These are phyloP conservation scores for Clitopilus passeckerianus DNA, from an alignment of 768 basidiomycete species.

Conservation along the genomic window DNA sequence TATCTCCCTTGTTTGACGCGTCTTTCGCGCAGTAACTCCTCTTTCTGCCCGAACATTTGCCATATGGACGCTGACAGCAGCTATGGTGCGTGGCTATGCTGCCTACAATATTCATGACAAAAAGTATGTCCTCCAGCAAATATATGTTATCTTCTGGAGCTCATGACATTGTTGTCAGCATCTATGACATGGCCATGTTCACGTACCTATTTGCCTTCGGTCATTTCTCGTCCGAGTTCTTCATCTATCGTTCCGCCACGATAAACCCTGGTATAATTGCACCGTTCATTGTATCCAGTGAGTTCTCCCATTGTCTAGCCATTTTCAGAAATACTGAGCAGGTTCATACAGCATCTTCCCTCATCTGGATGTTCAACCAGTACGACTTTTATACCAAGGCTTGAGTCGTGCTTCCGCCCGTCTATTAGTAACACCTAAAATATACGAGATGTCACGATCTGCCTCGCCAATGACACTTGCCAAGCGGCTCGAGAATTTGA, in stretches of 20 bases:
- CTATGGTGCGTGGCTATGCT: slow-evolving; percentile 78
- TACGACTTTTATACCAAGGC: slow-evolving; percentile 72
- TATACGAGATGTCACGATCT: background rate
- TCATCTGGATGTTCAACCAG: slow-evolving; percentile 84
- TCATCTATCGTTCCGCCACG: slow-evolving; percentile 76
- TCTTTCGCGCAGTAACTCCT: slow-evolving; percentile 57
- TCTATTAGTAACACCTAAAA: background rate
- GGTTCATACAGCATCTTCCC: slow-evolving; percentile 45
- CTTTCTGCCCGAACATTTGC: slow-evolving; percentile 90
- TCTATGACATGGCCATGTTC: slow-evolving; percentile 85
- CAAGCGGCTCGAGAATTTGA: background rate
- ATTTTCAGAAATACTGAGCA: background rate
- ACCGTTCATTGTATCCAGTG: slow-evolving; percentile 85
- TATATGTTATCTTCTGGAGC: slow-evolving; percentile 4
- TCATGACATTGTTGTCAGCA: slow-evolving; percentile 38
- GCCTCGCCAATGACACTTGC: background rate
- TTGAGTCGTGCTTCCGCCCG: slow-evolving; percentile 3
- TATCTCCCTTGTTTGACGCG: background rate
- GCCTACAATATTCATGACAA: slow-evolving; percentile 87
- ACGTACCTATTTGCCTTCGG: slow-evolving; percentile 88
- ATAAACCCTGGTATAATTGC: slow-evolving; percentile 55
- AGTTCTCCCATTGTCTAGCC: slow-evolving; percentile 21
- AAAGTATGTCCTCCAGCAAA: slow-evolving; percentile 44
- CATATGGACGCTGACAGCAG: slow-evolving; percentile 86
- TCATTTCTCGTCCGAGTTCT: slow-evolving; percentile 83